Percentiles rank a stretch among this genome's conserved stretches.
phyloP scores from a whole-genome alignment of 768 basidiomycete genomes.

The Hygrophorus pudorinus region DNA sequence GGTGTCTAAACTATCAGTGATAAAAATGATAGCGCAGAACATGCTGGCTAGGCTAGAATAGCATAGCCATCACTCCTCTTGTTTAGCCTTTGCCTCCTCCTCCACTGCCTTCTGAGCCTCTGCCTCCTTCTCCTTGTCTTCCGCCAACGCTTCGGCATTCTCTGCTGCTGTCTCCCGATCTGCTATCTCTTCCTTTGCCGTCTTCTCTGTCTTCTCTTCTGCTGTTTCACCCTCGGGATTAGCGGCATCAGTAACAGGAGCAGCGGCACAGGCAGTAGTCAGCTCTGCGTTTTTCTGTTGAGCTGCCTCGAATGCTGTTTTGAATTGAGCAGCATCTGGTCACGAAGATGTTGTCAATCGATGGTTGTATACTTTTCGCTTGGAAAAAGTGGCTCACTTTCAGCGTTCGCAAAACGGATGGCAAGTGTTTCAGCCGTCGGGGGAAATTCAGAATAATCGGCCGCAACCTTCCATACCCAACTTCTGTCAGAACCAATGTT shows the following conservation, averaged over 20 bases:
- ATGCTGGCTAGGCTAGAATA: neutral
- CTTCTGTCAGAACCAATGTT: conserved; percentile 98
- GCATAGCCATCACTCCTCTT: neutral
- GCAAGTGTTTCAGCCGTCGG: conserved; percentile 93
- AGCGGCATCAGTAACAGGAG: conserved; percentile 9
- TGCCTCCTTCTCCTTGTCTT: conserved; percentile 13
- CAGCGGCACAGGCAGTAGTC: conserved; percentile 14
- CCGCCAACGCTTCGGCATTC: conserved; percentile 12
- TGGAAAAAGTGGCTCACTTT: conserved; percentile 49
- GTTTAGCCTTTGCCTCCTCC: conserved; percentile 23
- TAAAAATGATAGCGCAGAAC: neutral
- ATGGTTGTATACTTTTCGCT: neutral
- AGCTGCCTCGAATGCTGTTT: conserved; percentile 78
- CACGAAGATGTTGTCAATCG: conserved; percentile 4
- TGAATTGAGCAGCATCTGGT: conserved; percentile 80
- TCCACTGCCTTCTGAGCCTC: conserved; percentile 21
- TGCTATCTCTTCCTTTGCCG: conserved; percentile 18
- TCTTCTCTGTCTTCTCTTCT: conserved; percentile 20
- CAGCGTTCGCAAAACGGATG: conserved; percentile 94
- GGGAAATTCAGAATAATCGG: conserved; percentile 88
- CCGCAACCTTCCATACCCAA: conserved; percentile 98
- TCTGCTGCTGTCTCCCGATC: conserved; percentile 18
- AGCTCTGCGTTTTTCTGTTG: conserved; percentile 57
- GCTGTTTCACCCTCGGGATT: conserved; percentile 12
- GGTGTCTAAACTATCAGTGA: conserved; percentile 15